A percentile compares a stretch with the other conserved stretches of the same genome.
Evolutionary conservation across 345 rosid species (phyloP).

Genomic region (Citrus trifoliata): DNA sequence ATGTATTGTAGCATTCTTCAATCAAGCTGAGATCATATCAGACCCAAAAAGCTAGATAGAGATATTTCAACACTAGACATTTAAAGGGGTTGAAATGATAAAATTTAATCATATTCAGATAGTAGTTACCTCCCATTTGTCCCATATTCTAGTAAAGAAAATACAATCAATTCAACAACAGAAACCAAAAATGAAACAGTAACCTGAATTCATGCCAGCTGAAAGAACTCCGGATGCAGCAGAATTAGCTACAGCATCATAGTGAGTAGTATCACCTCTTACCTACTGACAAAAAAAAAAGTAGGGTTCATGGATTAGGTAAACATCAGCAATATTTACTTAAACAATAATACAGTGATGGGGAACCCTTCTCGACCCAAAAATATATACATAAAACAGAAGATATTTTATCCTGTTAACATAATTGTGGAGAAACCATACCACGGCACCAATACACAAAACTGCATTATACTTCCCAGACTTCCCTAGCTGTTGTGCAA

Average conservation of each 20-base stretch:
- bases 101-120: background rate
- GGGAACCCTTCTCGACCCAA: background rate
- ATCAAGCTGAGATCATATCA: background rate
- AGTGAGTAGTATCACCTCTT: slow-evolving; percentile 94
- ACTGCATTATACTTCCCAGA: slow-evolving; percentile 69
- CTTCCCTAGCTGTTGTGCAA: slow-evolving; percentile 74
- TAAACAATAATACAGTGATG: background rate
- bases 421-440: slow-evolving; percentile 29
- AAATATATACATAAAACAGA: background rate
- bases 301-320: slow-evolving; percentile 7
- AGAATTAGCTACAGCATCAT: slow-evolving; percentile 95
- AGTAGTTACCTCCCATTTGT: background rate
- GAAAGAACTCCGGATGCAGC: slow-evolving; percentile 98
- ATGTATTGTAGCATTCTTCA: background rate
- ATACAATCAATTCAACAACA: background rate
- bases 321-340: background rate
- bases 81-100: background rate
- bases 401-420: background rate
- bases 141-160: background rate
- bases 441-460: slow-evolving; percentile 97
- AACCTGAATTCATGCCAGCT: slow-evolving; percentile 91
- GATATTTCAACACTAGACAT: background rate
- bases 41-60: background rate
- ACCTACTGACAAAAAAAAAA: slow-evolving; percentile 41
- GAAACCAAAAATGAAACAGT: slow-evolving; percentile 1